Evolutionary conservation across 2,329 filamentous ascomycete species (phyloP), one percentile per base, ranked within the genome.

Genomic region (Nemania serpens): DNA sequence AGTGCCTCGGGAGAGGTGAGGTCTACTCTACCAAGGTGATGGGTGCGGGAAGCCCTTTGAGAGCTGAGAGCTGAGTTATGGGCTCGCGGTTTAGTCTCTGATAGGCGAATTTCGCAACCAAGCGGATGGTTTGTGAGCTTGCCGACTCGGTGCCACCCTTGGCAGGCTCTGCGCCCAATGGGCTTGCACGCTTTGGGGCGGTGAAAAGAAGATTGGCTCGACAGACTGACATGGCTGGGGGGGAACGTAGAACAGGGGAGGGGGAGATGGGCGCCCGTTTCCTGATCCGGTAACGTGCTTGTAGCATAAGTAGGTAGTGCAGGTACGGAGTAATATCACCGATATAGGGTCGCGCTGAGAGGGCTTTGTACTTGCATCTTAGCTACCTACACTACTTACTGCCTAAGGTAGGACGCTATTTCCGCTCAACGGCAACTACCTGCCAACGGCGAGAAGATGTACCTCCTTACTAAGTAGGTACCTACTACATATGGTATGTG

Each of bases 51-150:
- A 29, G 25, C 25, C 3, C 25, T 3, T 29, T 7, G 55, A 56
- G 55, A 51, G 58, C 59, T 58, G 55, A 34, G 59, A 62, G 43
- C 51, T 61, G 62, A 56, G 55, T 39, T 54, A 48, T 55, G 59
- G 49, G 25, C 48, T 62, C 48, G 42, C 22, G 18, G 33, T 43
- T 13, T 25, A 51, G 33, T 17, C 51, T 48, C 37, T 56, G 55
- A 59, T 64, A 62, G 61, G 61, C 36, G 55, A 60, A 34, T 45
- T 55, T 45, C 17, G n/a, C 50, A 48, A 22, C 22, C 51, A 46
- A 53, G 47, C 22, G 36, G 34, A 41, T 41, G 45, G 54, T 46
- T 61, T 57, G 58, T 54, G 39, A 58, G 59, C 52, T 53, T 20
- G 51, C 55, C 11, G 47, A 45, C 54, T 55, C 43, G 41, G 55